Conservation (phyloP, 75 land plant genomes). For the Chamaecyparis obtusa region DNA sequence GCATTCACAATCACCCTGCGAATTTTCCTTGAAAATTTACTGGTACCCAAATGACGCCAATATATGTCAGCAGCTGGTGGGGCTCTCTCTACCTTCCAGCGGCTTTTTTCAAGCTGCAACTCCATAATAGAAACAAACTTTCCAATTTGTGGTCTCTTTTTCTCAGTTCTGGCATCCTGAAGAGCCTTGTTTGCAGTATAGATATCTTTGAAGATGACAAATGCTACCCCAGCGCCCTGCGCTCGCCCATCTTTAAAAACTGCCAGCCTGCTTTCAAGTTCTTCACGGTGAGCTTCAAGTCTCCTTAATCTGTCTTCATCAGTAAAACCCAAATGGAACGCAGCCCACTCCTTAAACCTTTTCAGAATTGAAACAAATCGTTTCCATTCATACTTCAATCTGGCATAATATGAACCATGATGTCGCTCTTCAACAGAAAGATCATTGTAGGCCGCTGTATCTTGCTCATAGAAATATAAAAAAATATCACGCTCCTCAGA, state of each 20-base stretch:
- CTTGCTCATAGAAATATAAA: constrained; percentile 14
- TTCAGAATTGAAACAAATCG: constrained; percentile 15
- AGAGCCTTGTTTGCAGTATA: constrained; percentile 73
- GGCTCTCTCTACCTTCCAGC: constrained; percentile 87
- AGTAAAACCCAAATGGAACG: constrained; percentile 38
- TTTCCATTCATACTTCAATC: constrained; percentile 4
- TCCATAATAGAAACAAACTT: constrained; percentile 64
- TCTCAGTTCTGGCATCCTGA: constrained; percentile 61
- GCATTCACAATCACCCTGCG: constrained; percentile 67
- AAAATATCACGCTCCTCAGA: constrained; percentile 24
- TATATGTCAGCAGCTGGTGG: constrained; percentile 87
- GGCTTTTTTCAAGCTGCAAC: constrained; percentile 55
- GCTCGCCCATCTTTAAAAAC: constrained; percentile 71
- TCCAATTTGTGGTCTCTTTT: constrained; percentile 51
- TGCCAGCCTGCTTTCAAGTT: constrained; percentile 45
- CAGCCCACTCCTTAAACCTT: constrained; percentile 23
- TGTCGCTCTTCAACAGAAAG: constrained; percentile 6
- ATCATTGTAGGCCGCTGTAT: constrained; percentile 11
- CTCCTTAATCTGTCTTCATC: constrained; percentile 59
- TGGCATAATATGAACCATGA: not conserved
- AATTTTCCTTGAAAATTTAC: constrained; percentile 45
- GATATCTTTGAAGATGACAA: constrained; percentile 84
- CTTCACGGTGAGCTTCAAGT: constrained; percentile 42
- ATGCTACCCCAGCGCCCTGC: constrained; percentile 81
- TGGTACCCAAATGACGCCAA: constrained; percentile 84